phyloP scores from a whole-genome alignment of 1,284 basidiomycete species.

The Tremellales sp. region DNA sequence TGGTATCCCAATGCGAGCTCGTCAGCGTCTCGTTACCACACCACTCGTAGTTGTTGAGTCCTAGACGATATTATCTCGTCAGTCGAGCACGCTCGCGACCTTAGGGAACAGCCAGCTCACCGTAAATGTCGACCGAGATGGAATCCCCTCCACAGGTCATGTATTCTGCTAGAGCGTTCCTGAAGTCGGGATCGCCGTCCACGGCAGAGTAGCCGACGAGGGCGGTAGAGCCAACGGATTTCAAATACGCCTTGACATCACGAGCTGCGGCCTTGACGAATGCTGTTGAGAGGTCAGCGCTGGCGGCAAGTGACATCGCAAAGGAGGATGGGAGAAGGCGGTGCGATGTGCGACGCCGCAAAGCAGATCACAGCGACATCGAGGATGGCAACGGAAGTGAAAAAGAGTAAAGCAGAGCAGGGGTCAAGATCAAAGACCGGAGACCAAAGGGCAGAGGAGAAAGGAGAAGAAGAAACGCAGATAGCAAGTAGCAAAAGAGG shows the following conservation, averaged over 20 bases:
- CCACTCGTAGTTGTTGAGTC: conserved; percentile 58
- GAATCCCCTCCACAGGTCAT: conserved; percentile 72
- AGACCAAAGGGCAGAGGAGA: neutral
- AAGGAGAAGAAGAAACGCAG: neutral
- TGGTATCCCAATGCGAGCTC: conserved; percentile 52
- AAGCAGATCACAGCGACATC: too few species aligned
- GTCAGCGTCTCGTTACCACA: conserved; percentile 66
- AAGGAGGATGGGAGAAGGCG: neutral
- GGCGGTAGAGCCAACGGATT: conserved; percentile 62
- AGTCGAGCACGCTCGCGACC: neutral
- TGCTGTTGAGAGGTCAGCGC: conserved; percentile 41
- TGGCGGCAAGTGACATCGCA: neutral
- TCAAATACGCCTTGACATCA: conserved; percentile 77
- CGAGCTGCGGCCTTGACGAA: conserved; percentile 88
- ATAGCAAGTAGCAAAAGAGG: too few species aligned
- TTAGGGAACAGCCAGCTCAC: conserved; percentile 48
- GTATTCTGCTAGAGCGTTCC: conserved; percentile 69
- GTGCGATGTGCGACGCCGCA: too few species aligned
- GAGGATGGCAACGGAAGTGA: too few species aligned
- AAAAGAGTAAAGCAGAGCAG: too few species aligned
- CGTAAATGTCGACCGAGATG: conserved; percentile 76
- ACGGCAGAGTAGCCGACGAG: conserved; percentile 84
- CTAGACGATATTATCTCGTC: conserved; percentile 14
- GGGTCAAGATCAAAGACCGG: neutral
- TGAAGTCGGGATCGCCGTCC: conserved; percentile 65